Conservation (phyloP, 306 rosid species). For the Vachellia pachyceras region DNA sequence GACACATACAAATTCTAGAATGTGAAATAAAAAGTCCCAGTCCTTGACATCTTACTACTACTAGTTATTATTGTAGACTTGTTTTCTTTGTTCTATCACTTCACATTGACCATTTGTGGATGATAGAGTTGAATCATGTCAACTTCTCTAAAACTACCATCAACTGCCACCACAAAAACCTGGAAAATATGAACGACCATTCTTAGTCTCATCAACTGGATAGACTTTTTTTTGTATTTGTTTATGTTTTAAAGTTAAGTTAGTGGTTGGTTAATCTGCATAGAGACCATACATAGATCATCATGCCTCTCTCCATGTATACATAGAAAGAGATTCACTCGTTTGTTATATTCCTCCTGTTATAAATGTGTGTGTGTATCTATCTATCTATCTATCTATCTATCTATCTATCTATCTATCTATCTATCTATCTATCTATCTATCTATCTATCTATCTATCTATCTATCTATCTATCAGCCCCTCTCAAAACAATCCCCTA, state of each 20-base stretch:
- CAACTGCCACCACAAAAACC: neutral
- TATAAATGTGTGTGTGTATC: too few species aligned
- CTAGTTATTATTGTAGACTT: too few species aligned
- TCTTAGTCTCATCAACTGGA: neutral
- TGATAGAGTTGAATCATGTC: neutral
- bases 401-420: too few species aligned
- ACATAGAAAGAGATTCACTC: too few species aligned
- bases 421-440: too few species aligned
- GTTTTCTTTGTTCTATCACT: neutral
- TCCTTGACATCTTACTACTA: neutral
- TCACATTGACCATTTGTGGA: neutral
- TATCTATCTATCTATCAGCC: too few species aligned
- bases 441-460: too few species aligned
- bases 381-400: too few species aligned
- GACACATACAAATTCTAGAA: neutral
- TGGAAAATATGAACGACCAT: neutral
- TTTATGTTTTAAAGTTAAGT: neutral
- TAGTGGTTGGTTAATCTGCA: neutral
- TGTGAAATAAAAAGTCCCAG: neutral
- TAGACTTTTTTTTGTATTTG: constrained; percentile 7
- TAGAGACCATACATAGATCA: too few species aligned
- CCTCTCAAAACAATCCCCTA: too few species aligned
- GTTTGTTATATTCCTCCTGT: too few species aligned
- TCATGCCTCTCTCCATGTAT: too few species aligned
- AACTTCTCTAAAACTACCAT: neutral